Base-by-base conservation (phyloP, 1,284 basidiomycete species). In the Ustilago vetiveriae region DNA sequence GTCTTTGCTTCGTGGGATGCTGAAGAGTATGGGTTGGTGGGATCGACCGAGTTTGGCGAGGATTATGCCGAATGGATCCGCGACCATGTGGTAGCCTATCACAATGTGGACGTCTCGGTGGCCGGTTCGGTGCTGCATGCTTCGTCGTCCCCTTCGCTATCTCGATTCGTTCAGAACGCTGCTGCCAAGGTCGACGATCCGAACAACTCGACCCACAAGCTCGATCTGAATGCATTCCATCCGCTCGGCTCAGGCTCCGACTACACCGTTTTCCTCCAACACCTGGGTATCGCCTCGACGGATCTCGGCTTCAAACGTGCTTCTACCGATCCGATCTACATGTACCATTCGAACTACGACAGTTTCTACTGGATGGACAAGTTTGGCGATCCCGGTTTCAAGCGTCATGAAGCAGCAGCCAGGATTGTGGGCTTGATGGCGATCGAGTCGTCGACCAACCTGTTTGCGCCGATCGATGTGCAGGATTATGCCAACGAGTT, bases 1-100 rank as follows among this genome's bases (percentile, higher is more conserved):
- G 83, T 95, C n/a, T 85, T 97, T 47, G 92, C 91, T 4, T 90
- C 88, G 66, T 96, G 92, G 93, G 92, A 95, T 82, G 94, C 88
- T 0, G 94, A 97, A 84, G 94, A 94, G 86, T 92, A 92, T 62
- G 92, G 92, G 24, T 85, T 95, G 32, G 84, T 96, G 39, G 93
- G 93, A 11, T 89, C 88, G 72, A 93, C 91, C 6, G 92, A 95
- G 82, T 93, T 89, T 85, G 90, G 88, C 7, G 93, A 95, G 83
- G 92, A 95, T 81, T 95, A 94, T 80, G 85, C 89, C 7, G 85
- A 88, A 26, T 94, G 90, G 88, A 88, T 95, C 56, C 85, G 86
- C 37, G 83, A 87, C 40, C 86, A 94, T 65, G 89, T 90, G 35
- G 92, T 92, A n/a, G 87, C 90, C 6, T 97, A 97, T 81, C 83